These are phyloP conservation scores for Pseudogymnoascus verrucosus DNA, from an alignment of 2,329 filamentous ascomycete genomes.

Conservation along the genomic window DNA sequence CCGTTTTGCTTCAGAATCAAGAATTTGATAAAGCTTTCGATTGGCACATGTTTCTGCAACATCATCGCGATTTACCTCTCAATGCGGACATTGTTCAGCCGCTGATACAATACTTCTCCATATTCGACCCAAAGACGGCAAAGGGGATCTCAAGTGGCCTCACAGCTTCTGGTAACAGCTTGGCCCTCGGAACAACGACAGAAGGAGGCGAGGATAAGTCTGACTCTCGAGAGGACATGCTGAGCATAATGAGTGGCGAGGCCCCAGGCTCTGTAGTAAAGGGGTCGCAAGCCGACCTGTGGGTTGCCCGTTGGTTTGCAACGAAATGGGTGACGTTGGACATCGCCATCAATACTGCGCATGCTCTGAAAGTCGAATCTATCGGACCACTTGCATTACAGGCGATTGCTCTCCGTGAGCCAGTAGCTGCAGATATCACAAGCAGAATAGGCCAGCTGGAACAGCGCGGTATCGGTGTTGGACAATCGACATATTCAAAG, in stretches of 20 bases:
- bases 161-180: constrained; percentile 19
- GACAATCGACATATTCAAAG: constrained; percentile 55
- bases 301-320: constrained; percentile 77
- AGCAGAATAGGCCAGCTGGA: constrained; percentile 53
- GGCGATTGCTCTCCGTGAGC: constrained; percentile 63
- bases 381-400: constrained; percentile 73
- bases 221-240: constrained; percentile 19
- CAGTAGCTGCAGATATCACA: constrained; percentile 46
- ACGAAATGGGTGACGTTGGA: constrained; percentile 66
- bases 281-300: constrained; percentile 18
- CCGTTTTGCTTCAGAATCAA: constrained; percentile 31
- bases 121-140: constrained; percentile 25
- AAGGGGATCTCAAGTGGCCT: constrained; percentile 20
- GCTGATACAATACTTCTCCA: constrained; percentile 32
- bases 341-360: constrained; percentile 60
- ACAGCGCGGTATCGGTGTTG: constrained; percentile 53
- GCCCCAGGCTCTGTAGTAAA: not conserved
- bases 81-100: constrained; percentile 31
- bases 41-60: constrained; percentile 39
- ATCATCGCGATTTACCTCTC: constrained; percentile 34
- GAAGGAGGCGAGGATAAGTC: constrained; percentile 13
- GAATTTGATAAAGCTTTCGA: constrained; percentile 32
- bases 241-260: not conserved
- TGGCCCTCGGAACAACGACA: constrained; percentile 14
- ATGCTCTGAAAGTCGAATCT: constrained; percentile 59